Percentiles rank a stretch among this genome's conserved stretches.
phyloP scores from a whole-genome alignment of 441 rosid genomes.

The Eugenia klotzschiana region DNA sequence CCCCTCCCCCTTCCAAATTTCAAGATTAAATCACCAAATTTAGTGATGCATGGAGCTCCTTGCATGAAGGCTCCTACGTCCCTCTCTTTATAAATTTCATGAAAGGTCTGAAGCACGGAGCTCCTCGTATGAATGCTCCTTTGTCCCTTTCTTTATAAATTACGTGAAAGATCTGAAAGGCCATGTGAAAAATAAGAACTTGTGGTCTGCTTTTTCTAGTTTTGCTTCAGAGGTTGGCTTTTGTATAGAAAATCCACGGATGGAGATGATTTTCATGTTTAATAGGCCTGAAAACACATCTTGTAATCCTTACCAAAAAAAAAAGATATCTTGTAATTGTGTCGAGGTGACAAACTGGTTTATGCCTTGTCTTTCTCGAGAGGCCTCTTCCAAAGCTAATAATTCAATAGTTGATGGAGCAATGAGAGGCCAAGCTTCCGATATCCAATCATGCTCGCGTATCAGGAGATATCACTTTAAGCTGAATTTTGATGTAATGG shows the following conservation, averaged over 20 bases:
- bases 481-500: slow-evolving; percentile 5
- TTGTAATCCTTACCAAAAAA: no score
- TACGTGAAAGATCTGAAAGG: neutral
- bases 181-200: neutral
- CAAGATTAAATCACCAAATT: neutral
- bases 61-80: neutral
- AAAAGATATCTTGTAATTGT: no score
- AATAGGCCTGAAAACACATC: neutral
- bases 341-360: neutral
- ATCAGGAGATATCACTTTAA: neutral
- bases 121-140: neutral
- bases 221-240: neutral
- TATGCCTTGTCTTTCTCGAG: neutral
- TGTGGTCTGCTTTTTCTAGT: neutral
- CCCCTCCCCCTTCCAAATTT: neutral
- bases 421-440: neutral
- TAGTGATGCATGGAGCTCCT: neutral
- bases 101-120: neutral
- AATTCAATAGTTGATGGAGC: neutral
- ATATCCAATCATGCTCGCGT: neutral
- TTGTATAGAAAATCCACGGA: neutral
- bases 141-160: neutral
- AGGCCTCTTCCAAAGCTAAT: neutral
- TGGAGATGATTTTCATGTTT: neutral
- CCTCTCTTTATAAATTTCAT: neutral